Percentiles rank a stretch among this genome's conserved stretches.
Conservation (phyloP, 495 filamentous ascomycete genomes). For the Aspergillus homomorphus region DNA sequence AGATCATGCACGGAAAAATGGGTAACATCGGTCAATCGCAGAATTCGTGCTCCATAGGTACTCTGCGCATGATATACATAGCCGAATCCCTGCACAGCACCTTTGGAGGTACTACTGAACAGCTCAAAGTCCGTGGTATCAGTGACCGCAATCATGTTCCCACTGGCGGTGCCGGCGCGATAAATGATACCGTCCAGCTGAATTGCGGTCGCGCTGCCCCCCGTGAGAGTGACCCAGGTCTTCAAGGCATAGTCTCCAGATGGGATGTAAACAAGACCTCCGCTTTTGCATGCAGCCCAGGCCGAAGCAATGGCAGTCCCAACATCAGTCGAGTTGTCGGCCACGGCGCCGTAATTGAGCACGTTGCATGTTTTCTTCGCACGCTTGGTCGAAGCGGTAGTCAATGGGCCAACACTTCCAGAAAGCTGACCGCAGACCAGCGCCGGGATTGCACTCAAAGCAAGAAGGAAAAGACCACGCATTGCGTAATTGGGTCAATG, state of each 20-base stretch:
- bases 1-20: slow-evolving; percentile 52
- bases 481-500: background rate
- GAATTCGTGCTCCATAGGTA: slow-evolving; percentile 29
- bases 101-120: slow-evolving; percentile 44
- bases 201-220: slow-evolving; percentile 40
- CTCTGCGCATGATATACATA: slow-evolving; percentile 38
- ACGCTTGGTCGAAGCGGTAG: slow-evolving; percentile 31
- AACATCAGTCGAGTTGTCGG: slow-evolving; percentile 46
- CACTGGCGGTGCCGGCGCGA: slow-evolving; percentile 40
- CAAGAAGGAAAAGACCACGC: slow-evolving; percentile 2
- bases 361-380: slow-evolving; percentile 44
- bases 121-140: slow-evolving; percentile 50
- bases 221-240: slow-evolving; percentile 38
- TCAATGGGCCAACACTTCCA: slow-evolving; percentile 42
- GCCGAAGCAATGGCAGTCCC: slow-evolving; percentile 44
- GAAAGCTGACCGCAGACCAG: slow-evolving; percentile 29
- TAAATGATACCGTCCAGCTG: slow-evolving; percentile 51
- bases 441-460: background rate
- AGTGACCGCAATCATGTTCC: slow-evolving; percentile 51
- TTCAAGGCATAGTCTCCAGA: slow-evolving; percentile 33
- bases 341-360: slow-evolving; percentile 48
- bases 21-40: slow-evolving; percentile 38
- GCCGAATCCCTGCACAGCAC: slow-evolving; percentile 52
- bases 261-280: slow-evolving; percentile 38
- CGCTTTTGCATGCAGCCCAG: slow-evolving; percentile 42